These are phyloP conservation scores for Ricinus communis DNA, from an alignment of 345 rosid species.

Conservation along the genomic window DNA sequence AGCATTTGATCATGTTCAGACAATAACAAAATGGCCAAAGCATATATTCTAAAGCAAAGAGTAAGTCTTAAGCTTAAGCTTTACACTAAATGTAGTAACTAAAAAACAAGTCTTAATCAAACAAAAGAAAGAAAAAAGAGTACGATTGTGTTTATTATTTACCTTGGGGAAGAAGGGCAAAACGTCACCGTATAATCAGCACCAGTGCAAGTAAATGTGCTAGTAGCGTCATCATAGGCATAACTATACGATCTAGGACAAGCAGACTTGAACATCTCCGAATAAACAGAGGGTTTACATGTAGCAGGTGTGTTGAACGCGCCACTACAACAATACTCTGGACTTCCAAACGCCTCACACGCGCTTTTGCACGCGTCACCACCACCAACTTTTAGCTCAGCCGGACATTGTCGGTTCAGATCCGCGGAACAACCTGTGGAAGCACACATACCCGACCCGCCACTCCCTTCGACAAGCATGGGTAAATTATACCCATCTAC, in stretches of 20 bases:
- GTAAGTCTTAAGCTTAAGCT: too few relatives aligned
- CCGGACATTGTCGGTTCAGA: conserved; percentile 76
- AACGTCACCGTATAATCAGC: conserved; percentile 92
- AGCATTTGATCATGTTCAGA: too few relatives aligned
- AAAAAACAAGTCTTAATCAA: neutral
- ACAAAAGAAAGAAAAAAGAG: neutral
- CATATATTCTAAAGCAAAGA: too few relatives aligned
- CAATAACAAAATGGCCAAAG: too few relatives aligned
- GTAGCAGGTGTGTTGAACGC: conserved; percentile 81
- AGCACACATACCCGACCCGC: conserved; percentile 77
- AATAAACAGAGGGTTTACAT: conserved; percentile 83
- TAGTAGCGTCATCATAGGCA: conserved; percentile 88
- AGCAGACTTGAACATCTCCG: conserved; percentile 83
- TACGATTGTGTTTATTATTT: neutral
- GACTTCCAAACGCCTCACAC: conserved; percentile 85
- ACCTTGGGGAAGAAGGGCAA: conserved; percentile 94
- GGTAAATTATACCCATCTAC: conserved; percentile 95
- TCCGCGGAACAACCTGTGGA: conserved; percentile 77
- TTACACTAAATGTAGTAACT: too few relatives aligned
- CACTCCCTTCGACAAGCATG: conserved; percentile 67
- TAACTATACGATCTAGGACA: conserved; percentile 94
- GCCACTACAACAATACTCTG: conserved; percentile 96
- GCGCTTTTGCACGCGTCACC: conserved; percentile 92
- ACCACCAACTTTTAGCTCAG: conserved; percentile 61
- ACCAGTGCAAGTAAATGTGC: conserved; percentile 86